Evolutionary conservation across 1,284 basidiomycete genomes (phyloP).

Genomic region (Rhodotorula sp.): DNA sequence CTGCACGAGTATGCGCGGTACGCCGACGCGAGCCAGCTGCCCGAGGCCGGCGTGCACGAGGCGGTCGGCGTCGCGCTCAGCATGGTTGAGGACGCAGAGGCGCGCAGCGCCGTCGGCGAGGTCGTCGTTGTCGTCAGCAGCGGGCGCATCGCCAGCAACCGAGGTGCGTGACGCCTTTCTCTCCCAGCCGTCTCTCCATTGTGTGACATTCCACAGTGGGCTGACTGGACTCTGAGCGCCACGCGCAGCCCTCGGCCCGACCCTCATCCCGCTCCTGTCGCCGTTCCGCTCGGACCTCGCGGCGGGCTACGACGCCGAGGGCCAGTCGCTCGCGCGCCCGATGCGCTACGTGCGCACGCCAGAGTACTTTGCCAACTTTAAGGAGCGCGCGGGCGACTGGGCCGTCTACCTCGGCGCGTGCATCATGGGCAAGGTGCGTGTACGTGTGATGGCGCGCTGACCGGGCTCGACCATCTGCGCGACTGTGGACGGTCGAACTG

Average conservation of each 20-base stretch:
- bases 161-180: conserved; percentile 56
- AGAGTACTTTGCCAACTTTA: conserved; percentile 89
- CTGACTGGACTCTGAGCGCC: conserved; percentile 47
- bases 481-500: neutral
- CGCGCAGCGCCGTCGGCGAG: conserved; percentile 73
- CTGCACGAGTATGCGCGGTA: conserved; percentile 42
- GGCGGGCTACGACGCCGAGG: conserved; percentile 57
- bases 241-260: conserved; percentile 55
- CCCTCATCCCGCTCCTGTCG: conserved; percentile 72
- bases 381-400: conserved; percentile 67
- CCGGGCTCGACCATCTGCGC: neutral
- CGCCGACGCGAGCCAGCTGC: neutral
- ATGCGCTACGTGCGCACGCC: conserved; percentile 73
- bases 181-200: neutral
- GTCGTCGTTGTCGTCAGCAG: conserved; percentile 69
- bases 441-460: too few species aligned
- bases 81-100: conserved; percentile 49
- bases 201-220: neutral
- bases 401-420: conserved; percentile 30
- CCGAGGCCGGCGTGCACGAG: conserved; percentile 41
- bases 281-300: conserved; percentile 54
- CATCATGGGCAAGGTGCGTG: conserved; percentile 76
- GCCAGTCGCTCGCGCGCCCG: conserved; percentile 52
- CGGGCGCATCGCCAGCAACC: conserved; percentile 74
- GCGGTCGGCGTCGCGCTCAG: conserved; percentile 57